Base-by-base conservation (phyloP, 352 stramenopile genomes). In the Pythium folliculosum region DNA sequence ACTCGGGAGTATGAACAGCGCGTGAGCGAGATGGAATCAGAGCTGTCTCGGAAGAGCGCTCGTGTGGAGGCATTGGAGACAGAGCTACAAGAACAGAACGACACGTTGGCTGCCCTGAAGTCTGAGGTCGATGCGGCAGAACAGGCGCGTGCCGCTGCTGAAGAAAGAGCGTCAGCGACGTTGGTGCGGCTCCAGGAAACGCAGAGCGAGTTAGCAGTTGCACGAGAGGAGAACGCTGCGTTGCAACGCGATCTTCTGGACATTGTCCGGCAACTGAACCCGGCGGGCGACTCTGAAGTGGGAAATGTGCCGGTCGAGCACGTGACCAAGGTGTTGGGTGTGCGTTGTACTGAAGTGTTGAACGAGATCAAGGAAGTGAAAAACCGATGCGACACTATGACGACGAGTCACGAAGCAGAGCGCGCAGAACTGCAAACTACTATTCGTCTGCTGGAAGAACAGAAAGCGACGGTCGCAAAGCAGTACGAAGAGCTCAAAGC, bases 401-500 rank as follows among this genome's bases (percentile, higher is more conserved):
- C 32, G 3, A 17, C 52, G 12, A 48, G 7, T 17, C 52, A 32
- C 13, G 35, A 60, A 23, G 37, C 13, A 5, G 35, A 50, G 13
- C n/a, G 38, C 38, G 22, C 43, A 3, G 27, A 65, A 19, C n/a
- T 57, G 21, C 45, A 21, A 6, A n/a, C 9, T 3, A 52, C 38
- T 16, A n/a, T 54, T 13, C 2, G 19, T 35, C 43, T 47, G 44
- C 25, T 53, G 12, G 57, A 52, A 49, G 65, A 66, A 16, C 54
- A 71, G 19, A 55, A 56, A 9, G 32, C 76, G 4, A 48, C 65
- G 47, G 45, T 51, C 27, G 63, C 76, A 25, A 61, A 65, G 19
- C 58, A 74, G 27, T 72, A 59, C 71, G 1, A 62, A 76, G 45
- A 62, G 63, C 30, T 58, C 68, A 30, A 67, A 73, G 38, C 61